phyloP scores from a whole-genome alignment of 129 eudicot species.

The Helichrysum umbraculigerum region DNA sequence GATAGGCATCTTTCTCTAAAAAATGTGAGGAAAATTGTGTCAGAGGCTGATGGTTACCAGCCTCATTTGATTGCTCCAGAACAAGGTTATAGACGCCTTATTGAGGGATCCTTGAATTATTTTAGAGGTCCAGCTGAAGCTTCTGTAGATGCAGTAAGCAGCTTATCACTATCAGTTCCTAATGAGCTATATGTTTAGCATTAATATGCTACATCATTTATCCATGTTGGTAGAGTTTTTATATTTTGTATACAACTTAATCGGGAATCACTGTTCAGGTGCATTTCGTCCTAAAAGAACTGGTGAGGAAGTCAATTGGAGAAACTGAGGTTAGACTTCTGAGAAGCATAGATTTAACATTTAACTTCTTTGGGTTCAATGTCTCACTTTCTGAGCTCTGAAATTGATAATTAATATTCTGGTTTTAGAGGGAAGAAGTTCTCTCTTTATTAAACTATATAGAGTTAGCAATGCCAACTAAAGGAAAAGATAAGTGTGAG shows the following conservation, averaged over 20 bases:
- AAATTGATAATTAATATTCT: background rate
- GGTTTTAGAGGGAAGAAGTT: background rate
- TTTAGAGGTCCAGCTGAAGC: conserved; percentile 70
- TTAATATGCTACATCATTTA: background rate
- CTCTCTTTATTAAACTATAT: background rate
- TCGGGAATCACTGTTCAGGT: background rate
- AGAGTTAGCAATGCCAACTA: background rate
- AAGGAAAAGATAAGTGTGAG: background rate
- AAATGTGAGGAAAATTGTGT: conserved; percentile 55
- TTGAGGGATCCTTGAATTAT: conserved; percentile 51
- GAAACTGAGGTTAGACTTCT: conserved; percentile 54
- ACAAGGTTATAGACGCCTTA: conserved; percentile 62
- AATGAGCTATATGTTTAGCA: background rate
- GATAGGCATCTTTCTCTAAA: conserved; percentile 65
- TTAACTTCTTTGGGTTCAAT: background rate
- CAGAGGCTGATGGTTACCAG: conserved; percentile 68
- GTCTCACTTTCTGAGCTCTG: background rate
- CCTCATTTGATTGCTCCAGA: conserved; percentile 71
- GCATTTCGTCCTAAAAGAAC: conserved; percentile 48
- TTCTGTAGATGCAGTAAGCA: conserved; percentile 60
- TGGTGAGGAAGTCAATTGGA: conserved; percentile 57
- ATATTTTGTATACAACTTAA: background rate
- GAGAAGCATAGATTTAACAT: background rate
- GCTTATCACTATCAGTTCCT: background rate
- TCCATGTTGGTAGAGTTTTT: background rate